Evolutionary conservation across 2,329 filamentous ascomycete genomes (phyloP), one percentile per base, ranked within the genome.

Genomic region (Corniculantispora saksenae): DNA sequence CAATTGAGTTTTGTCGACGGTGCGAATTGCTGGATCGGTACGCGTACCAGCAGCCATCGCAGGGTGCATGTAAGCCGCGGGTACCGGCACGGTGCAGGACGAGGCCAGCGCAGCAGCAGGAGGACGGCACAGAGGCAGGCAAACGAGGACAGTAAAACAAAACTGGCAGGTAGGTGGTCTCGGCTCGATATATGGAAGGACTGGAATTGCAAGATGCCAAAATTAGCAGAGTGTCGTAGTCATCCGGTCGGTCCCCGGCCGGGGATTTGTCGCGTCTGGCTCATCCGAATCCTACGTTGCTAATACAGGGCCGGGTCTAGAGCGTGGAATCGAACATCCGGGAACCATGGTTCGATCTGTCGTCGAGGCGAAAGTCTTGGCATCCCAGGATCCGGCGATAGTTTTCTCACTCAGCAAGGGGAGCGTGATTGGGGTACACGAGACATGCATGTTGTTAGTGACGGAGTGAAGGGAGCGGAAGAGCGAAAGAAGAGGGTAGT

Each of bases 361-460:
- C 47, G 48, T 54, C 45, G 48, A 45, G 59, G 38, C 35, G 35
- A 3, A 50, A 35, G 38, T 38, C 60, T 35, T 27, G 35, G 50
- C 38, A 32, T 40, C 29, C 47, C 48, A 51, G n/a, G 57, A 27
- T 19, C 23, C 21, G 12, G 23, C 10, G 12, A 54, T 6, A 54
- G 27, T 25, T 45, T 35, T 35, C 60, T 47, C 50, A 45, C 25
- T 32, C 10, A 1, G 8, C 19, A 19, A 15, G 17, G 27, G n/a
- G 21, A 15, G 43, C 9, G 13, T 17, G 8, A 35, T 35, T 47
- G 19, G 38, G 40, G 19, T 35, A 35, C 60, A 62, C 60, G 23
- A 62, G 60, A 62, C 60, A 62, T 62, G 60, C 60, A 62, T 55
- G 19, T 6, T 10, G 23, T 35, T 25, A 25, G 51, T 25, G 17